Evolutionary conservation across 2,329 filamentous ascomycete species (phyloP), one percentile per base, ranked within the genome.

Genomic region (Cladosporium sp.): DNA sequence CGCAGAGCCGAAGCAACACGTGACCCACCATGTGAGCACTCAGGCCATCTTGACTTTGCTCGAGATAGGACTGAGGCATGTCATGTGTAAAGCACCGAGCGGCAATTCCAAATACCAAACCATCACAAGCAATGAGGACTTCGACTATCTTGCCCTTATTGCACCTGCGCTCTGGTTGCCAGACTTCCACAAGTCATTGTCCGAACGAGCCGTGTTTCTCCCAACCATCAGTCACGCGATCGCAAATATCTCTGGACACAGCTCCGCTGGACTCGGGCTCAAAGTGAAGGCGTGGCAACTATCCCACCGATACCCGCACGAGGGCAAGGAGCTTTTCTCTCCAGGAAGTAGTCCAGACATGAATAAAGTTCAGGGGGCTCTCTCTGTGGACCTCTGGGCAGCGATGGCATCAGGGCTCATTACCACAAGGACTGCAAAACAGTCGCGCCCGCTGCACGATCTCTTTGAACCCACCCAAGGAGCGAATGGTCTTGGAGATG

Each of bases 101-200:
- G 18, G 61, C 5, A 56, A 23, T 2, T n/a, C 18, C 35, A 56
- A 21, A 7, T n/a, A 26, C 12, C 52, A 78, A 8, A 76, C 73
- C 28, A 53, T 79, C 18, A 74, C 70, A 60, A 72, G 73, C 31
- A 78, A 69, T 28, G 76, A 76, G 16, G 76, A 76, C 12, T 68
- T 72, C 26, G 67, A 72, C 44, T 73, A 73, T 50, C 72, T 83
- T 3, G 71, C 76, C 44, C 73, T 77, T 44, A 61, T 81, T 6
- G 77, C 75, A 44, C 80, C 81, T 3, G 66, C 71, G 5, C 53
- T 82, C 31, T 83, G 78, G 77, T 75, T 74, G 56, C 75, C 77
- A 7, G 76, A 73, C 7, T 78, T 79, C 67, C 67, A 78, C 21
- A 64, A 65, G 21, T 76, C 79, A 44, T 12, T 71, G 6, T 63